A percentile compares a stretch with the other conserved stretches of the same genome.
Evolutionary conservation across 1,284 basidiomycete genomes (phyloP).

Genomic region (Rhodotorula sp.): DNA sequence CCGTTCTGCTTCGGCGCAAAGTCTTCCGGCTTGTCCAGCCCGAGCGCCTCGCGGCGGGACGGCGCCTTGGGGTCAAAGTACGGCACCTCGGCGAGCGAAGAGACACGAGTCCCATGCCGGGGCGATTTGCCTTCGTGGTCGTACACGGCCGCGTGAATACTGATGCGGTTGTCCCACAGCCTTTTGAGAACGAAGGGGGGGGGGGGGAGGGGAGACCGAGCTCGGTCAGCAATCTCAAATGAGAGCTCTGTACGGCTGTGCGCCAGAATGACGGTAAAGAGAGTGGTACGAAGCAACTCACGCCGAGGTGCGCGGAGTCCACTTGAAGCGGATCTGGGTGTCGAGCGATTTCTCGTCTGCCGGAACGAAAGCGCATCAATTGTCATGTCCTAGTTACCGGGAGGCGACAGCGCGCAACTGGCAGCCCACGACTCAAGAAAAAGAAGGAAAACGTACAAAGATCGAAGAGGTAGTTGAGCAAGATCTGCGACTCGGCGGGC

Average conservation of each 20-base stretch:
- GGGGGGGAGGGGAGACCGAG: too few species aligned
- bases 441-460: constrained; percentile 27
- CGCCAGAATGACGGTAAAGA: too few species aligned
- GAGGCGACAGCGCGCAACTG: background rate
- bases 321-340: constrained; percentile 48
- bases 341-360: constrained; percentile 48
- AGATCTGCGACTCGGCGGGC: constrained; percentile 44
- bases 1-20: background rate
- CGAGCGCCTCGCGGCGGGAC: constrained; percentile 10
- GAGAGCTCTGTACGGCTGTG: too few species aligned
- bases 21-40: constrained; percentile 17
- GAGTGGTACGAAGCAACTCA: constrained; percentile 58
- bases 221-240: too few species aligned
- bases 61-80: constrained; percentile 5
- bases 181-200: constrained; percentile 9
- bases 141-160: background rate
- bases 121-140: constrained; percentile 36
- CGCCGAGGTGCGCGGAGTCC: constrained; percentile 44
- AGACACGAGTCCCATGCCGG: constrained; percentile 45
- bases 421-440: too few species aligned
- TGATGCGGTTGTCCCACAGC: constrained; percentile 2
- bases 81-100: constrained; percentile 46
- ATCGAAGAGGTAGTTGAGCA: constrained; percentile 42
- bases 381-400: background rate
- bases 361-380: constrained; percentile 53